phyloP scores from a whole-genome alignment of 2,329 filamentous ascomycete species.

The Calycina marina region DNA sequence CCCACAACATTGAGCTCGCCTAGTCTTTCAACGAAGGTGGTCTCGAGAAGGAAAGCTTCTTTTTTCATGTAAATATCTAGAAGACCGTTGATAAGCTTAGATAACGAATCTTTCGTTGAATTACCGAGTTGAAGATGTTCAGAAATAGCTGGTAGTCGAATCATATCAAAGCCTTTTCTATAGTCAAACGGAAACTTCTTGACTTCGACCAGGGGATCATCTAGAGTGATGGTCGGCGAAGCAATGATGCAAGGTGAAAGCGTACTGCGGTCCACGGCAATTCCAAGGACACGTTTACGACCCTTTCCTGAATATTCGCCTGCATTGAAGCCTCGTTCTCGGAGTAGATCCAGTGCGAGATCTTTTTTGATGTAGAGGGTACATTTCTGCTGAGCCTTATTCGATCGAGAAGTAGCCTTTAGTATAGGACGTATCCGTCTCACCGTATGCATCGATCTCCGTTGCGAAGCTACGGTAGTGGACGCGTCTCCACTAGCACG shows the following conservation, averaged over 20 bases:
- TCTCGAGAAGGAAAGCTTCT: slow-evolving; percentile 48
- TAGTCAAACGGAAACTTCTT: slow-evolving; percentile 50
- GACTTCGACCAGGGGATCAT: slow-evolving; percentile 28
- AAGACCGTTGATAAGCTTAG: slow-evolving; percentile 36
- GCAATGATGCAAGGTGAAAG: slow-evolving; percentile 49
- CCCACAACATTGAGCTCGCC: slow-evolving; percentile 33
- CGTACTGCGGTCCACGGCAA: slow-evolving; percentile 49
- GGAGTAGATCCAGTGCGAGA: slow-evolving; percentile 40
- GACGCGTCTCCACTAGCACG: slow-evolving; percentile 24
- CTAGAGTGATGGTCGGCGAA: slow-evolving; percentile 29
- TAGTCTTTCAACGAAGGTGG: slow-evolving; percentile 28
- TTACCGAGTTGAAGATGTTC: slow-evolving; percentile 35
- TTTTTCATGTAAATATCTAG: slow-evolving; percentile 45
- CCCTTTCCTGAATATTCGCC: slow-evolving; percentile 23
- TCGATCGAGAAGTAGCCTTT: slow-evolving; percentile 1
- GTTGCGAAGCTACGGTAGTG: slow-evolving; percentile 27
- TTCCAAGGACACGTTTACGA: slow-evolving; percentile 37
- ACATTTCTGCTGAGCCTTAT: slow-evolving; percentile 27
- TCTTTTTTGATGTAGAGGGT: slow-evolving; percentile 39
- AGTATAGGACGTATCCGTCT: slow-evolving; percentile 15
- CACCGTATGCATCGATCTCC: slow-evolving; percentile 36
- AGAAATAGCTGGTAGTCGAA: slow-evolving; percentile 27
- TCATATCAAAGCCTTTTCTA: slow-evolving; percentile 28
- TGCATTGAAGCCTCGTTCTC: slow-evolving; percentile 31
- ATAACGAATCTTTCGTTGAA: slow-evolving; percentile 28